Conservation (phyloP, 2,329 filamentous ascomycete species). For the Xylariaceae sp. region DNA sequence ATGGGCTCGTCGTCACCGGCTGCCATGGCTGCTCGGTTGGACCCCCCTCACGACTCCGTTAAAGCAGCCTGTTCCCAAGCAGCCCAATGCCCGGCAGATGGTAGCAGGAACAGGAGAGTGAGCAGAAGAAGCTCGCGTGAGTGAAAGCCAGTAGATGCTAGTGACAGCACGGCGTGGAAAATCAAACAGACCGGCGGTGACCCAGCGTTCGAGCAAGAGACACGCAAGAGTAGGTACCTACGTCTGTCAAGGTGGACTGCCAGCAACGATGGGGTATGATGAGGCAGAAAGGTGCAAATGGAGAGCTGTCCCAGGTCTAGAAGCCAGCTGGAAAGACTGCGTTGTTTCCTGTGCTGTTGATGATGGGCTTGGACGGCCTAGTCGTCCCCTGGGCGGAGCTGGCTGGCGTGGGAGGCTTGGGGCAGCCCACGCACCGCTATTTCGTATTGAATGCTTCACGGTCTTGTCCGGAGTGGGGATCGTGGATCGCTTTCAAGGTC, state of each 20-base stretch:
- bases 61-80: not conserved
- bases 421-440: conserved; percentile 9
- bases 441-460: conserved; percentile 4
- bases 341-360: too few species aligned
- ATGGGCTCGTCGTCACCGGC: conserved; percentile 19
- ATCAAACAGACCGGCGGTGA: too few species aligned
- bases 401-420: not conserved
- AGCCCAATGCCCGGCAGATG: not conserved
- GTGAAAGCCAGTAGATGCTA: not conserved
- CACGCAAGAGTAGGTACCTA: too few species aligned
- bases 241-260: too few species aligned
- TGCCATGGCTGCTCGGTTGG: conserved; percentile 16
- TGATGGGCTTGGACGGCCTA: not conserved
- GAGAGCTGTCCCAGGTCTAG: not conserved
- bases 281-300: not conserved
- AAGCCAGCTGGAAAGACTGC: not conserved
- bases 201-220: too few species aligned
- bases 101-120: not conserved
- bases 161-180: not conserved
- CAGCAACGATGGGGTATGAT: not conserved
- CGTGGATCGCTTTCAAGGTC: too few species aligned
- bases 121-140: not conserved
- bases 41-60: not conserved
- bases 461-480: conserved; percentile 6
- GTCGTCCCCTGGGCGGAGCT: not conserved